Conservation (phyloP, 169 alveolate genomes). For the Besnoitia besnoiti region DNA sequence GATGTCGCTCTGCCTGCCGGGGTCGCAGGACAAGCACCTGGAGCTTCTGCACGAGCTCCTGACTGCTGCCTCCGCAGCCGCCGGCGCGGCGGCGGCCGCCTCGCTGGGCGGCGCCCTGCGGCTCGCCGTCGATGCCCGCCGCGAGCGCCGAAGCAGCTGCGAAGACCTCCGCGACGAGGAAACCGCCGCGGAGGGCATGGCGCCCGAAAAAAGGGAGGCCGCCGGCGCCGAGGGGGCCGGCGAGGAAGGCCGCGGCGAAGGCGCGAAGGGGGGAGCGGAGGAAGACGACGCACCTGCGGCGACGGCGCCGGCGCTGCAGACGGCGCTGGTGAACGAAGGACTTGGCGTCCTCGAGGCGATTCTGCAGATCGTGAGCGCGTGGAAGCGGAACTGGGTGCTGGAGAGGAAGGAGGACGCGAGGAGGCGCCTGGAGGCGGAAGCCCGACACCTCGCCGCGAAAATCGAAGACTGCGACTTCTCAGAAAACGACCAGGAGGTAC, state of each 20-base stretch:
- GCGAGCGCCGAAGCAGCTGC: not conserved
- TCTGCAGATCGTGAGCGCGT: slow-evolving; percentile 12
- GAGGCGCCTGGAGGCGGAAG: slow-evolving; percentile 25
- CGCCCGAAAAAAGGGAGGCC: not conserved
- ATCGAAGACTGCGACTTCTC: slow-evolving; percentile 15
- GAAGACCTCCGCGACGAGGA: not conserved
- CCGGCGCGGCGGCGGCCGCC: slow-evolving; percentile 38
- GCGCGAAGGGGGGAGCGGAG: not conserved
- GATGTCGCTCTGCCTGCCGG: slow-evolving; percentile 10
- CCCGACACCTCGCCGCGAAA: slow-evolving; percentile 16
- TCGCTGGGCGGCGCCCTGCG: not conserved
- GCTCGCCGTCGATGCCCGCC: no score
- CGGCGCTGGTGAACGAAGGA: not conserved
- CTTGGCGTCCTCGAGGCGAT: slow-evolving; percentile 26
- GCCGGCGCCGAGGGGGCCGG: not conserved
- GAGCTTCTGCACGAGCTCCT: slow-evolving; percentile 6
- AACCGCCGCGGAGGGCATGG: not conserved
- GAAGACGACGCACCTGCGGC: not conserved
- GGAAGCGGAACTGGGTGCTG: not conserved
- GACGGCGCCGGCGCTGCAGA: not conserved
- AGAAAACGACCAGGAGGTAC: not conserved
- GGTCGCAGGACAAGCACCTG: slow-evolving; percentile 12
- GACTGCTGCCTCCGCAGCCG: slow-evolving; percentile 43
- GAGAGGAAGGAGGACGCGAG: slow-evolving; percentile 33
- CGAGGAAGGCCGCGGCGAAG: not conserved